Evolutionary conservation across 495 filamentous ascomycete species (phyloP).

Genomic region (Hypoxylon subgilvum): DNA sequence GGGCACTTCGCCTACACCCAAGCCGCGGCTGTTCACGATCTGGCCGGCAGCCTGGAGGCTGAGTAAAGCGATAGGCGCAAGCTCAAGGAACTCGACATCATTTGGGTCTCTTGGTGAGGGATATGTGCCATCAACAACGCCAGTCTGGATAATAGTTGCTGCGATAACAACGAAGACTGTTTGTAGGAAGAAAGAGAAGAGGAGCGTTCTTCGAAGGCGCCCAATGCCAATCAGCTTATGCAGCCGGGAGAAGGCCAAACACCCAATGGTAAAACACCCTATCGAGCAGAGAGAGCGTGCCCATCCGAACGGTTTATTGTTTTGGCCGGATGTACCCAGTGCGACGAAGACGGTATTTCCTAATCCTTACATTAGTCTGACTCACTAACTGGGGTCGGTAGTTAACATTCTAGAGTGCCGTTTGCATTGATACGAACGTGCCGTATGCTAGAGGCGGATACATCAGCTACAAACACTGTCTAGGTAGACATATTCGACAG

Average conservation of each 20-base stretch:
- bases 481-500: too few species aligned
- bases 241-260: conserved; percentile 34
- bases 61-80: conserved; percentile 67
- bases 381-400: background rate
- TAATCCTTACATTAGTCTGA: conserved; percentile 2
- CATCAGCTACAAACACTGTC: conserved; percentile 11
- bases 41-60: conserved; percentile 75
- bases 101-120: conserved; percentile 33
- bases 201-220: conserved; percentile 58
- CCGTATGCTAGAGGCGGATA: conserved; percentile 52
- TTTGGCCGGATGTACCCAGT: conserved; percentile 36
- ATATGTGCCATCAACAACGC: conserved; percentile 35
- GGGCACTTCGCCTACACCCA: conserved; percentile 73
- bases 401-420: conserved; percentile 49
- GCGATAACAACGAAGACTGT: conserved; percentile 61
- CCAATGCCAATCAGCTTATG: conserved; percentile 38
- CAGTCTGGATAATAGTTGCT: conserved; percentile 60
- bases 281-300: conserved; percentile 41
- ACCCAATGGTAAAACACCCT: conserved; percentile 39
- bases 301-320: conserved; percentile 38
- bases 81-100: conserved; percentile 43
- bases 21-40: conserved; percentile 66
- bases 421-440: conserved; percentile 64
- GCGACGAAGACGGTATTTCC: conserved; percentile 42
- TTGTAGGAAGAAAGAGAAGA: conserved; percentile 65